A percentile compares a stretch with the other conserved stretches of the same genome.
phyloP scores from a whole-genome alignment of 257 asterid genomes.

The Galeopsis tetrahit region DNA sequence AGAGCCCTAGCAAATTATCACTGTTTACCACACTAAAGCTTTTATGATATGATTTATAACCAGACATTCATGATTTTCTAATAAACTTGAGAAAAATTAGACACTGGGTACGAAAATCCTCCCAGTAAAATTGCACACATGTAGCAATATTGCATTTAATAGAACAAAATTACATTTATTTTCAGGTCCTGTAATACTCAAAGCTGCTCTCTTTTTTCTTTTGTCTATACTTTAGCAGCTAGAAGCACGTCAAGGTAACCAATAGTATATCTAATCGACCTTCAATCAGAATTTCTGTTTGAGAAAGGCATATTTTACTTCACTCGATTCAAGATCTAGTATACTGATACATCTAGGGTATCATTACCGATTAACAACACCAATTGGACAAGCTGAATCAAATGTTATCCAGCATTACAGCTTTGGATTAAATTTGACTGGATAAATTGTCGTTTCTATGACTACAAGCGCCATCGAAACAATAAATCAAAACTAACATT shows the following conservation, averaged over 20 bases:
- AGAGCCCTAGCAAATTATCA: background rate
- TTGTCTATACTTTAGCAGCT: background rate
- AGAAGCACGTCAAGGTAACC: slow-evolving; percentile 5
- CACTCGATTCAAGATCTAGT: background rate
- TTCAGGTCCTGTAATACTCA: background rate
- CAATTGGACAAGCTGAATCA: background rate
- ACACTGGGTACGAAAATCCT: background rate
- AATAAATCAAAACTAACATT: background rate
- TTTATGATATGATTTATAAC: background rate
- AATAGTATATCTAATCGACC: background rate
- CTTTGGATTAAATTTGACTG: background rate
- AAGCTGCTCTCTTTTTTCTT: background rate
- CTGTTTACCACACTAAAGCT: background rate
- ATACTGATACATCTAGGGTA: background rate
- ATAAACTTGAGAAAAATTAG: background rate
- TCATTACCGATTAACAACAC: background rate
- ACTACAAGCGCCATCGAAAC: background rate
- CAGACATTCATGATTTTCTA: slow-evolving; percentile 13
- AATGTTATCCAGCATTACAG: background rate
- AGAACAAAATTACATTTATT: background rate
- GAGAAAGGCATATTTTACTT: background rate
- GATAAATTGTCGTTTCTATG: background rate
- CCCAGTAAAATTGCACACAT: background rate
- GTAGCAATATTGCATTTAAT: background rate
- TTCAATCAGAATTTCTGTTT: background rate